Evolutionary conservation across 148 eudicot species (phyloP).

Genomic region (Chenopodium album): DNA sequence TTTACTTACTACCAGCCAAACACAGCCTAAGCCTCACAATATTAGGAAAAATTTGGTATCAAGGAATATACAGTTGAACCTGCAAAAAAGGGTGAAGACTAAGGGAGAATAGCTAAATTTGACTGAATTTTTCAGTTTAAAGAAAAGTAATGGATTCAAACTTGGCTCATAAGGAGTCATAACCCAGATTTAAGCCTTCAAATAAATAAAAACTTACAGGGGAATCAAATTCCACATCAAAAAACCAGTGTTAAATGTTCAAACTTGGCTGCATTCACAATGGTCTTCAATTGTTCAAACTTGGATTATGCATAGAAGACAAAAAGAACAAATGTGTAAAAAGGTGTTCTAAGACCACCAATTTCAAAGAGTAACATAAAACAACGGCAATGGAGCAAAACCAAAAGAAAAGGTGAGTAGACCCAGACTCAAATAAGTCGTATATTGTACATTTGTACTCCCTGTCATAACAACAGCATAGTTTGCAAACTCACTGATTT

Average conservation of each 20-base stretch:
- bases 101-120: not conserved
- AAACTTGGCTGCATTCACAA: not conserved
- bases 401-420: not conserved
- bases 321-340: not conserved
- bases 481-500: too few species aligned
- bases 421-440: not conserved
- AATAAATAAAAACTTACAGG: too few species aligned
- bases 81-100: not conserved
- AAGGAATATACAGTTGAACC: not conserved
- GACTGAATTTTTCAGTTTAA: not conserved
- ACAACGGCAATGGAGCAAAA: not conserved
- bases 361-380: not conserved
- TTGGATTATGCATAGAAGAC: not conserved
- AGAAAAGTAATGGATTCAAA: not conserved
- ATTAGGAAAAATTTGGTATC: not conserved
- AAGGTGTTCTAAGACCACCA: not conserved
- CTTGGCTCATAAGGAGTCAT: not conserved
- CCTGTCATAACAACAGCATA: too few species aligned
- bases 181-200: not conserved
- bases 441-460: not conserved
- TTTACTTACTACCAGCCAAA: not conserved
- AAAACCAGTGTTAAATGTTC: too few species aligned
- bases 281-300: not conserved
- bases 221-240: too few species aligned
- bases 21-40: not conserved